Evolutionary conservation across 495 filamentous ascomycete species (phyloP), one percentile per base, ranked within the genome.

Genomic region (Daldinia concentrica): DNA sequence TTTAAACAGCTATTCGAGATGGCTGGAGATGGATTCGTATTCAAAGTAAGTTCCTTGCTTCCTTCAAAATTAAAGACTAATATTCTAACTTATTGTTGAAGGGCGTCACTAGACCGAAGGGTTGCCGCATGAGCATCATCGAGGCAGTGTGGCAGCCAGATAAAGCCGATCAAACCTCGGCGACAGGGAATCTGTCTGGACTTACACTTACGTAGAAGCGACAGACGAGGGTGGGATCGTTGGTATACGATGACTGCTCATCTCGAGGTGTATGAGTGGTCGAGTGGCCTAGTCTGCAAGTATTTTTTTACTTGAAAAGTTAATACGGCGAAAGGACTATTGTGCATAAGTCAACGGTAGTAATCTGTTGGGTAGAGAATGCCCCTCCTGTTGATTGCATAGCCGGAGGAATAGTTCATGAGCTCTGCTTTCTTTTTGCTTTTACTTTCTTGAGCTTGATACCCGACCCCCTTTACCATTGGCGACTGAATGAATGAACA

Each of bases 71-170:
- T 37, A 57, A 22, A 27, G 29, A 41, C 29, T 68, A n/a, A 60
- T 24, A 58, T 36, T 2, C 62, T 64, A 58, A 71, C n/a, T 26
- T n/a, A 8, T 48, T 32, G n/a, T 19, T 8, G 32, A 9, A 83
- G 82, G 81, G 82, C 2, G 76, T 82, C 56, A 74, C 63, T 0
- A 71, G 81, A 62, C 71, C 78, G 4, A 74, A 79, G 32, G 80
- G 79, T 8, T 85, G 81, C 67, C 73, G 82, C 27, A 86, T 86
- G 83, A 82, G 81, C 60, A 78, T 85, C 54, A 68, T 86, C 50
- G 84, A 86, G 73, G 84, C 84, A 6, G 80, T 85, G 11, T 86
- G 84, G 84, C 73, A 80, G 66, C 80, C 80, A 75, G 64, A 71
- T 26, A 54, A 58, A 60, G 32, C 11, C 8, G 43, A 34, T 22